These are phyloP conservation scores for Leccinum obscurum DNA, from an alignment of 768 basidiomycete species.

Conservation along the genomic window DNA sequence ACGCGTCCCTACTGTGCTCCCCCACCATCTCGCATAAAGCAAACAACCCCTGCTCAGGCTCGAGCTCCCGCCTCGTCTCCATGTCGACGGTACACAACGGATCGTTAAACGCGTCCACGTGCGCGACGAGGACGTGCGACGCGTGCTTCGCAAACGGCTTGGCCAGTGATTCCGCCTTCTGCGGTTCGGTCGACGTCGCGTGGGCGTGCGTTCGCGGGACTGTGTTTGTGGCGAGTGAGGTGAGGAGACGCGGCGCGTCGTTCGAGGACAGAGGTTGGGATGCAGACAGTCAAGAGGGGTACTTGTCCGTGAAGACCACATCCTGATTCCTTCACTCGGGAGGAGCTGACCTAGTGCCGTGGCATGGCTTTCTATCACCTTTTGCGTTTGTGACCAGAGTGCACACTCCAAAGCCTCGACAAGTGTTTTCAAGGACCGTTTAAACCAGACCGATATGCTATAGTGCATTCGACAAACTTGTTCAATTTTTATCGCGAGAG, in stretches of 20 bases:
- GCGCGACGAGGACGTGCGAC: conserved; percentile 72
- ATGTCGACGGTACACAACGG: conserved; percentile 62
- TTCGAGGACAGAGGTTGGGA: conserved; percentile 52
- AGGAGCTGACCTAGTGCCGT: not conserved
- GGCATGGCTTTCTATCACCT: conserved; percentile 2
- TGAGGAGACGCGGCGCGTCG: conserved; percentile 71
- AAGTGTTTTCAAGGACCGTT: conserved; percentile 17
- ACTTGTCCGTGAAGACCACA: conserved; percentile 56
- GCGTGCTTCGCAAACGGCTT: conserved; percentile 88
- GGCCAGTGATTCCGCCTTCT: conserved; percentile 72
- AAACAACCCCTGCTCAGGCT: conserved; percentile 64
- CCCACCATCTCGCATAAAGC: conserved; percentile 81
- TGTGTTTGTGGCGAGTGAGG: conserved; percentile 68
- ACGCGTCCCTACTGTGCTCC: conserved; percentile 75
- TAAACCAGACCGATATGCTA: conserved; percentile 18
- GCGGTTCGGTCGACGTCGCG: conserved; percentile 34
- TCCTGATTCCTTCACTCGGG: conserved; percentile 27
- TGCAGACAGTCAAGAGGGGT: conserved; percentile 66
- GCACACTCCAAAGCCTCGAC: conserved; percentile 16
- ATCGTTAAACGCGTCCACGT: conserved; percentile 78
- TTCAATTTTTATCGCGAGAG: not conserved
- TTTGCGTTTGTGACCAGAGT: conserved; percentile 14
- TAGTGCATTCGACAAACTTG: not conserved
- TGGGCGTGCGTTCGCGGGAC: conserved; percentile 48
- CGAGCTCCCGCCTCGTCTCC: conserved; percentile 65